A percentile compares a stretch with the other conserved stretches of the same genome.
phyloP scores from a whole-genome alignment of 352 stramenopile genomes.

The Globisporangium irregulare region DNA sequence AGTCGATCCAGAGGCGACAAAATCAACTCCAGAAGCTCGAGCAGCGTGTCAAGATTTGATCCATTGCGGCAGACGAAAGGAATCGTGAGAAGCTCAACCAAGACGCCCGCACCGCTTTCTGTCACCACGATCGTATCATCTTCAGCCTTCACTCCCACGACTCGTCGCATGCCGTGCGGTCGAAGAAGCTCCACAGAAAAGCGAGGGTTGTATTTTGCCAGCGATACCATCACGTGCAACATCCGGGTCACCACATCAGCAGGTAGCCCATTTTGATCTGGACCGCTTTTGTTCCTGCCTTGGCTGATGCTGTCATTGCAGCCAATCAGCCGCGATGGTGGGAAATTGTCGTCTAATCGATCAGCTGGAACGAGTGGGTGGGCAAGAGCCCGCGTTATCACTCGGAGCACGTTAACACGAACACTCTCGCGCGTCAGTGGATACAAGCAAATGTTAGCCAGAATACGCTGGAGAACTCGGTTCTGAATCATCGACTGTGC shows the following conservation, averaged over 20 bases:
- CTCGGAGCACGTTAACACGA: conserved; percentile 55
- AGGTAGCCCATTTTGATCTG: conserved; percentile 39
- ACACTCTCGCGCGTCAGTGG: conserved; percentile 63
- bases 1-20: conserved; percentile 86
- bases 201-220: conserved; percentile 91
- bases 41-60: conserved; percentile 91
- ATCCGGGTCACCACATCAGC: conserved; percentile 89
- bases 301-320: conserved; percentile 28
- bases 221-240: conserved; percentile 77
- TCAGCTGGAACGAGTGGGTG: conserved; percentile 34
- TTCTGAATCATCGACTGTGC: conserved; percentile 79
- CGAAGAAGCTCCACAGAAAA: conserved; percentile 89
- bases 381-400: conserved; percentile 54
- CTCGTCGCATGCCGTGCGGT: conserved; percentile 51
- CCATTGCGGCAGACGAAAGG: conserved; percentile 84
- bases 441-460: conserved; percentile 81
- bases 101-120: conserved; percentile 49
- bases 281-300: conserved; percentile 7
- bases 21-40: conserved; percentile 90
- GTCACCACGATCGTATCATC: neutral
- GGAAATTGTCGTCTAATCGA: conserved; percentile 50
- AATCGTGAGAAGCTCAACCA: conserved; percentile 89
- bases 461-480: conserved; percentile 71
- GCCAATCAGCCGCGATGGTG: conserved; percentile 54
- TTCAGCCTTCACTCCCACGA: conserved; percentile 20